Conservation (phyloP, 2,329 filamentous ascomycete genomes). For the Apiospora malaysiana region DNA sequence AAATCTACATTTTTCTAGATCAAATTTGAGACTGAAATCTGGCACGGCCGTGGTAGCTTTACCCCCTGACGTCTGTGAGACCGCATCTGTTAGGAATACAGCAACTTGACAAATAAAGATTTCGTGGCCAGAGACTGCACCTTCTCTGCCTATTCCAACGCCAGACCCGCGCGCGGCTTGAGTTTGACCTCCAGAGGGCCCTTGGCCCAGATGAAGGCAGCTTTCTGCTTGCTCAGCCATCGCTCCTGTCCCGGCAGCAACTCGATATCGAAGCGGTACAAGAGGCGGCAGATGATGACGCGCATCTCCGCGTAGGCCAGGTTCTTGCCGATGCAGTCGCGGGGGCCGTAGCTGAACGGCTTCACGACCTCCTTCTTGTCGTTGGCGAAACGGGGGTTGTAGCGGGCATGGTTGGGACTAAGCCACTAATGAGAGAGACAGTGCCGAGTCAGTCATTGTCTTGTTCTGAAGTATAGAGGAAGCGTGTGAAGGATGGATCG, state of each 20-base stretch:
- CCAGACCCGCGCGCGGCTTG: background rate
- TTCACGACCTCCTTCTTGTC: slow-evolving; percentile 27
- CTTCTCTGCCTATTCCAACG: background rate
- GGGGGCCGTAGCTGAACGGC: slow-evolving; percentile 29
- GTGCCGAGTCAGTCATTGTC: background rate
- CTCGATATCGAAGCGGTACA: slow-evolving; percentile 30
- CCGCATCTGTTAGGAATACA: no score
- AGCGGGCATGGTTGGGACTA: slow-evolving; percentile 29
- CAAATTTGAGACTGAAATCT: no score
- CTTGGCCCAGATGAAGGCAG: background rate
- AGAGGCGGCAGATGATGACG: slow-evolving; percentile 19
- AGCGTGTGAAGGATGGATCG: background rate
- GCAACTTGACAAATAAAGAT: no score
- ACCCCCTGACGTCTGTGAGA: no score
- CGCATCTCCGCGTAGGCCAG: slow-evolving; percentile 28
- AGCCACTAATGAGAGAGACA: slow-evolving; percentile 26
- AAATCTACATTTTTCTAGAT: no score
- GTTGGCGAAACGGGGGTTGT: slow-evolving; percentile 7
- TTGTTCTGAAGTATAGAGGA: background rate
- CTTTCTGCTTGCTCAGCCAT: background rate
- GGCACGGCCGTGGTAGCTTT: no score
- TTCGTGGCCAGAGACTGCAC: no score
- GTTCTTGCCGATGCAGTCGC: slow-evolving; percentile 33
- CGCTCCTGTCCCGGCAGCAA: slow-evolving; percentile 33
- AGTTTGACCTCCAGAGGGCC: background rate